Evolutionary conservation across 306 rosid genomes (phyloP), one percentile per base, ranked within the genome.

Genomic region (Alnus rubra): DNA sequence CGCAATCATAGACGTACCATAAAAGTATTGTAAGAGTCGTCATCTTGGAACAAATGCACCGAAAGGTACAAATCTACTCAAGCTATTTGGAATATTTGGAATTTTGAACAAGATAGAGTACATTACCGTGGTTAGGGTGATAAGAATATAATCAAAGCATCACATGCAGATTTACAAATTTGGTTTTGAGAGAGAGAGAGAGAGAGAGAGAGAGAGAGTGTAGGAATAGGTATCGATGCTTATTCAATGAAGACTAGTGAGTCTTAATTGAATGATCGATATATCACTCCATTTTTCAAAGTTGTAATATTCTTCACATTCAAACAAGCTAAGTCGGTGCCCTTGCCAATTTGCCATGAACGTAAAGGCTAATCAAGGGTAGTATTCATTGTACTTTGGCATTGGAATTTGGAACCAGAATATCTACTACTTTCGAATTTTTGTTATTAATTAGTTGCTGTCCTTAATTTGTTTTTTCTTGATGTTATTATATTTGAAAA

Each of bases 191-290:
- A 33, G 37, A 33, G 55, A 14, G 45, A 68, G 31, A 16, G 58
- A 62, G 15, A n/a, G 11, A 47, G 2, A 33, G 37, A 33, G 55
- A 14, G 45, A 68, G 31, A 16, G 58, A 62, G 15, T 44, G 15
- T 7, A 45, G 5, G 11, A 62, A 71, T 52, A 50, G 56, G 74
- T 44, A 47, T 65, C 23, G 53, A 44, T 73, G 68, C 81, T 72
- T 76, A 49, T 53, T 69, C 54, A 82, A 62, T 71, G 81, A 82
- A 63, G 2, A 75, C 71, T 19, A 77, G 56, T 23, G 28, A 23
- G 28, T 23, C 28, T 23, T 23, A 23, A 23, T 23, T 23, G 28
- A 23, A 23, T 23, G 28, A 23, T 23, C 28, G 28, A 23, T 23
- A 23, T 0, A 23, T 23, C 28, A 23, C 28, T 23, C 28, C 28